Conservation (phyloP, 768 basidiomycete genomes). For the Phallus indusiatus region DNA sequence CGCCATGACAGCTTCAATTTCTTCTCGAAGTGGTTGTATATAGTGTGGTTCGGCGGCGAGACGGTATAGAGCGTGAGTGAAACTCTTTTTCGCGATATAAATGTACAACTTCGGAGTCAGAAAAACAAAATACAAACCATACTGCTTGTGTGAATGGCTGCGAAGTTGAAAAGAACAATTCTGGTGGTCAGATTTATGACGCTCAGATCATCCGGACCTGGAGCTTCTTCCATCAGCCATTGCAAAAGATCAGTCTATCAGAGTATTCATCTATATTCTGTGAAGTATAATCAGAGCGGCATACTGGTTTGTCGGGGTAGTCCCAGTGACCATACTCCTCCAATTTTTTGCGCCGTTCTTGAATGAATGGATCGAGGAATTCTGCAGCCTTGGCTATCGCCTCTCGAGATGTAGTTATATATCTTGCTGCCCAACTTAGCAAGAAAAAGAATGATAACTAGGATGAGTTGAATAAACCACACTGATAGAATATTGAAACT, state of each 20-base stretch:
- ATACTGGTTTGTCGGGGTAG: constrained; percentile 29
- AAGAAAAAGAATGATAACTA: too few species aligned
- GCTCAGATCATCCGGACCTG: constrained; percentile 16
- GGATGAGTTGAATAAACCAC: constrained; percentile 3
- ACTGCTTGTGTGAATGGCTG: constrained; percentile 32
- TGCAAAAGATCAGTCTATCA: constrained; percentile 29
- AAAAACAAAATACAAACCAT: constrained; percentile 19
- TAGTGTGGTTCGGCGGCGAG: constrained; percentile 11
- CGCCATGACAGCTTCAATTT: constrained; percentile 7
- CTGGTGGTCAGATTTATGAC: constrained; percentile 19
- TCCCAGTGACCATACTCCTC: constrained; percentile 20
- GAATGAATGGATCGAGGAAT: constrained; percentile 17
- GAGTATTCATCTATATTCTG: neutral
- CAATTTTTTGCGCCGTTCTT: constrained; percentile 24
- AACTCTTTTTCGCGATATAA: constrained; percentile 13
- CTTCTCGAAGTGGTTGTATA: constrained; percentile 8
- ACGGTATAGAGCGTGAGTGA: constrained; percentile 9
- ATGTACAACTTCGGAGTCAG: neutral
- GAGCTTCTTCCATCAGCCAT: constrained; percentile 29
- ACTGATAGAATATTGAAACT: constrained; percentile 19
- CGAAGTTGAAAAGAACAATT: constrained; percentile 32
- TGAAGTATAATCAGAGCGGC: neutral
- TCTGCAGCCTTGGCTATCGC: constrained; percentile 7
- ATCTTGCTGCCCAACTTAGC: neutral
- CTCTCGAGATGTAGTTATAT: neutral